Evolutionary conservation across 164 flowering plant species (phyloP), one percentile per base, ranked within the genome.

Genomic region (Annona cherimola): DNA sequence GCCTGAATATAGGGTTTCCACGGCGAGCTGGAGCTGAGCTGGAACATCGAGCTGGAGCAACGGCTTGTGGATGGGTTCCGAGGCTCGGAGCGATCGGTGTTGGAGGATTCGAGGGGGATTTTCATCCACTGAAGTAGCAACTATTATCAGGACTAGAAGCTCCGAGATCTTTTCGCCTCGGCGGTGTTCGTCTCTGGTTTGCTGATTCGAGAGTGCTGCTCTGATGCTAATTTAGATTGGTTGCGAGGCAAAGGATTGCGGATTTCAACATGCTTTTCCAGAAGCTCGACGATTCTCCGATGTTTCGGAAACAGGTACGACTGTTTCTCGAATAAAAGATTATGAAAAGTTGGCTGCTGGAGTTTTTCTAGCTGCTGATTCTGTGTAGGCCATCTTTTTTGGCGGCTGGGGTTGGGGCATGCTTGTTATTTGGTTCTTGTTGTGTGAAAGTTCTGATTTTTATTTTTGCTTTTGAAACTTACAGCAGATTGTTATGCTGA

Each of bases 211-310:
- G 78, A 61, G 69, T 39, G 45, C 74, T 65, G 61, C 55, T 77
- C 76, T 72, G 63, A 75, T 76, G 80, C 61, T 81, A 69, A 70
- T 75, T 75, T 61, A 67, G 75, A 44, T 50, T 73, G 45, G 19
- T 63, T 44, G 61, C 45, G 74, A 69, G 68, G 71, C 73, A 71
- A 45, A 46, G 45, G 42, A 67, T 61, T 68, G 41, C 63, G 44
- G 72, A 46, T 55, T 16, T 73, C 76, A 85, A 76, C 75, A 95
- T 93, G 99, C 97, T 86, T 81, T 95, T 93, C 82, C 73, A 90
- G 9, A 93, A 95, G 81, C 97, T 95, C 73, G 99, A 95, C 79
- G 99, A 95, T 84, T 95, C 99, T 82, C 99, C 99, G 59, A 95
- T 95, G 99, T 95, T 95, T 70, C 90, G 99, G 77, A 93, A 95